Evolutionary conservation across 1,139 yeast species (phyloP).

Genomic region (Taphrina wiesneri): DNA sequence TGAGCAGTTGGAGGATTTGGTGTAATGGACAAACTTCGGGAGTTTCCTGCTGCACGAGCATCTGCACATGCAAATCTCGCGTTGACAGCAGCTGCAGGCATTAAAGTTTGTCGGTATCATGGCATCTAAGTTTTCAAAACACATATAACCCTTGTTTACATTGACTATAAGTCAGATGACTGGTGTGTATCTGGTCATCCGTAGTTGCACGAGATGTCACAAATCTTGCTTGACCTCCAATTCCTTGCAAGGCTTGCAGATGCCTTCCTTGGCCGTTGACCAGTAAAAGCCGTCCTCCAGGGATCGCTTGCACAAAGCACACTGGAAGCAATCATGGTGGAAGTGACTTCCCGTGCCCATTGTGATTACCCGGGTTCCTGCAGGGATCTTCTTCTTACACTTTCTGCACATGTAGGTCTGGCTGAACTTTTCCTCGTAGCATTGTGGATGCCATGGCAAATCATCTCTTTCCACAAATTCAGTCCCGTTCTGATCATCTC

Average conservation of each 20-base stretch:
- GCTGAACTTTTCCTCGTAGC: conserved; percentile 29
- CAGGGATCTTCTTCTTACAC: conserved; percentile 17
- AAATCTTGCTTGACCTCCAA: conserved; percentile 17
- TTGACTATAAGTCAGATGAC: no score
- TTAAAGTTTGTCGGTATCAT: no score
- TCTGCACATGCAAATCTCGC: neutral
- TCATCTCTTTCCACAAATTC: conserved; percentile 20
- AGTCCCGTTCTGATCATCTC: neutral
- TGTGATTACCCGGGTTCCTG: conserved; percentile 23
- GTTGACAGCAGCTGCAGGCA: no score
- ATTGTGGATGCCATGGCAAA: conserved; percentile 25
- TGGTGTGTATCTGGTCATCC: neutral
- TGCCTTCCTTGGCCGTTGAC: conserved; percentile 37
- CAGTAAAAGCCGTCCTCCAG: conserved; percentile 46
- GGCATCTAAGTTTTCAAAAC: no score
- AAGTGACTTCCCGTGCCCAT: conserved; percentile 37
- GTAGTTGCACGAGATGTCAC: neutral
- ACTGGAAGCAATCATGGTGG: conserved; percentile 45
- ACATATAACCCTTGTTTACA: no score
- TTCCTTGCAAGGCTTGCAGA: conserved; percentile 17
- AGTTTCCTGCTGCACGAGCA: neutral
- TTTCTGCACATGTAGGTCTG: conserved; percentile 12
- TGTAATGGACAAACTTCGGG: neutral
- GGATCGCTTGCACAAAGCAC: conserved; percentile 43
- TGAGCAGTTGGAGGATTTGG: no score